Conservation (phyloP, 768 basidiomycete species). For the Hortiboletus flavorubellus region DNA sequence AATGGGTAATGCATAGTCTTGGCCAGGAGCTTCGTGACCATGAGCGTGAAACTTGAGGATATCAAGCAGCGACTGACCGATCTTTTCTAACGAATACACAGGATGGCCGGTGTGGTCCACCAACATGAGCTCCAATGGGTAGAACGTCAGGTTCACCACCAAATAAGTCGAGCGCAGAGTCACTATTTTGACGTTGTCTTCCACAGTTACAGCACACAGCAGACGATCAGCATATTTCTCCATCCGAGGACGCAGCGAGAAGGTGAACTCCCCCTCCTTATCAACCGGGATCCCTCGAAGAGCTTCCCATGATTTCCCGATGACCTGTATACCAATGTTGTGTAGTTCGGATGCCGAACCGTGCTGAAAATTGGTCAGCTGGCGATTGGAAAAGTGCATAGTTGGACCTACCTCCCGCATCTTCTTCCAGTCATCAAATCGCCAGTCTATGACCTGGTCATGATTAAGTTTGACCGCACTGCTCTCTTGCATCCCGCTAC, state of each 20-base stretch:
- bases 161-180: slow-evolving; percentile 91
- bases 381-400: neutral
- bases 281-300: slow-evolving; percentile 88
- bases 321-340: slow-evolving; percentile 78
- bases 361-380: slow-evolving; percentile 32
- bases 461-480: slow-evolving; percentile 62
- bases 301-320: slow-evolving; percentile 87
- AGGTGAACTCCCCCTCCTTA: slow-evolving; percentile 87
- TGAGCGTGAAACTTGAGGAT: slow-evolving; percentile 43
- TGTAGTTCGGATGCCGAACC: slow-evolving; percentile 65
- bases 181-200: slow-evolving; percentile 91
- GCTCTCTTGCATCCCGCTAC: slow-evolving; percentile 41
- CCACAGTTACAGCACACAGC: slow-evolving; percentile 84
- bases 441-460: slow-evolving; percentile 84
- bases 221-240: slow-evolving; percentile 76
- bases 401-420: slow-evolving; percentile 73
- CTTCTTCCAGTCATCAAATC: slow-evolving; percentile 94
- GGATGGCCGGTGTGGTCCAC: slow-evolving; percentile 85
- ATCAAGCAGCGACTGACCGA: slow-evolving; percentile 44
- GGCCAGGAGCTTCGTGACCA: slow-evolving; percentile 74
- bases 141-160: slow-evolving; percentile 85
- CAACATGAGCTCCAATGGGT: slow-evolving; percentile 88
- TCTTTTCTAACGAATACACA: slow-evolving; percentile 76
- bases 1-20: slow-evolving; percentile 86
- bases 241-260: slow-evolving; percentile 75